Evolutionary conservation across 805 yeast species (phyloP).

Genomic region (Scheffersomyces coipomensis): DNA sequence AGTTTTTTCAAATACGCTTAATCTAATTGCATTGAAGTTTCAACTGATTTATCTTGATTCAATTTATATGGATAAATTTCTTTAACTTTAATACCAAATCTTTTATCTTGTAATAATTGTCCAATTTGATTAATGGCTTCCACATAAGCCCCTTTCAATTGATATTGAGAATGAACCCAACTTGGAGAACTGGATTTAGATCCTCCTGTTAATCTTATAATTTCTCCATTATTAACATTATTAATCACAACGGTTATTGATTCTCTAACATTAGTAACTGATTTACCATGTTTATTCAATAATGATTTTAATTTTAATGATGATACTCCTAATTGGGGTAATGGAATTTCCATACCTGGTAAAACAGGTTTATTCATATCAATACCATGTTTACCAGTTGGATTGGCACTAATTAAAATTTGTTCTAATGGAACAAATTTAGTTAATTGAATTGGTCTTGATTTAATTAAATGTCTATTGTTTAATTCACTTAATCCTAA

Average conservation of each 20-base stretch:
- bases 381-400: slow-evolving; percentile 64
- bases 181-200: slow-evolving; percentile 64
- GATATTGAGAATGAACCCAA: slow-evolving; percentile 83
- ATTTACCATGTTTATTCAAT: slow-evolving; percentile 33
- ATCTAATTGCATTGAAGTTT: slow-evolving; percentile 12
- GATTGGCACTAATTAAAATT: slow-evolving; percentile 60
- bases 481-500: slow-evolving; percentile 78
- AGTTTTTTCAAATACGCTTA: too few species aligned
- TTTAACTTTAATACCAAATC: slow-evolving; percentile 66
- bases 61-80: slow-evolving; percentile 48
- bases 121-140: slow-evolving; percentile 55
- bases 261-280: slow-evolving; percentile 61
- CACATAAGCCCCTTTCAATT: slow-evolving; percentile 48
- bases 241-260: slow-evolving; percentile 61
- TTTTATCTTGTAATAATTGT: slow-evolving; percentile 59
- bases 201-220: slow-evolving; percentile 83
- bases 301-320: slow-evolving; percentile 66
- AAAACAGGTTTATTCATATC: slow-evolving; percentile 65
- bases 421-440: slow-evolving; percentile 70
- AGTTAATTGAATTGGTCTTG: slow-evolving; percentile 70
- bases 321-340: slow-evolving; percentile 71
- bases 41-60: slow-evolving; percentile 6
- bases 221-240: slow-evolving; percentile 44
- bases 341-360: slow-evolving; percentile 74
- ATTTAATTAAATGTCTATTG: slow-evolving; percentile 74